phyloP scores from a whole-genome alignment of 768 basidiomycete genomes.

The Trametes villosa region DNA sequence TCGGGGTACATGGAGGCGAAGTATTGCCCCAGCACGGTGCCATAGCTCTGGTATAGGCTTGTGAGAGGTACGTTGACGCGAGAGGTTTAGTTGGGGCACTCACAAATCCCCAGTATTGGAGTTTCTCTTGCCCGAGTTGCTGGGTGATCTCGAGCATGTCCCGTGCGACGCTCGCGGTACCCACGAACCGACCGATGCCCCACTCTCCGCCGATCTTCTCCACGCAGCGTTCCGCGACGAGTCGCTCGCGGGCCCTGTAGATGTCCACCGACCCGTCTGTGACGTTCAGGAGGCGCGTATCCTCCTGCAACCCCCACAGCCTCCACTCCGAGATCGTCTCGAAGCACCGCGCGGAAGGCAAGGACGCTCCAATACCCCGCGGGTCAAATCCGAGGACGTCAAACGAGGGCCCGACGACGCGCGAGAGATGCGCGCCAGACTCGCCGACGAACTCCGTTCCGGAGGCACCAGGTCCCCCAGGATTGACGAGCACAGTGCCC shows the following conservation, averaged over 20 bases:
- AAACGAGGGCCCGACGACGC: conserved; percentile 21
- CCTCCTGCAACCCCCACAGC: conserved; percentile 21
- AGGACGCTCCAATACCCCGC: conserved; percentile 26
- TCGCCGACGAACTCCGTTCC: conserved; percentile 14
- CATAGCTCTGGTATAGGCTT: conserved; percentile 29
- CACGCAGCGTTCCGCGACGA: conserved; percentile 14
- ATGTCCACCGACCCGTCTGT: conserved; percentile 13
- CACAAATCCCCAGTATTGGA: conserved; percentile 38
- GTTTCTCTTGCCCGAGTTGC: conserved; percentile 34
- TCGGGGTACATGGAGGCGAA: conserved; percentile 39
- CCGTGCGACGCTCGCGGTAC: conserved; percentile 34
- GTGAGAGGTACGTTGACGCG: neutral
- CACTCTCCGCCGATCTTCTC: conserved; percentile 24
- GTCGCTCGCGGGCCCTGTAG: conserved; percentile 7
- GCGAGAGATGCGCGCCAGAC: conserved; percentile 15
- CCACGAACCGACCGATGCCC: conserved; percentile 28
- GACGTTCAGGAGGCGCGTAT: conserved; percentile 13
- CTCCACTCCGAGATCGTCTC: conserved; percentile 7
- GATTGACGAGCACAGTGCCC: conserved; percentile 25
- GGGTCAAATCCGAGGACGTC: conserved; percentile 29
- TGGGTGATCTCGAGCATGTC: conserved; percentile 37
- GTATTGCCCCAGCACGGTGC: conserved; percentile 27
- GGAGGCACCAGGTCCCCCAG: conserved; percentile 25
- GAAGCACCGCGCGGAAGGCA: conserved; percentile 23
- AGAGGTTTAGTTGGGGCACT: neutral